Evolutionary conservation across 2,329 filamentous ascomycete species (phyloP), one percentile per base, ranked within the genome.

Genomic region (Paraphaeosphaeria minitans): DNA sequence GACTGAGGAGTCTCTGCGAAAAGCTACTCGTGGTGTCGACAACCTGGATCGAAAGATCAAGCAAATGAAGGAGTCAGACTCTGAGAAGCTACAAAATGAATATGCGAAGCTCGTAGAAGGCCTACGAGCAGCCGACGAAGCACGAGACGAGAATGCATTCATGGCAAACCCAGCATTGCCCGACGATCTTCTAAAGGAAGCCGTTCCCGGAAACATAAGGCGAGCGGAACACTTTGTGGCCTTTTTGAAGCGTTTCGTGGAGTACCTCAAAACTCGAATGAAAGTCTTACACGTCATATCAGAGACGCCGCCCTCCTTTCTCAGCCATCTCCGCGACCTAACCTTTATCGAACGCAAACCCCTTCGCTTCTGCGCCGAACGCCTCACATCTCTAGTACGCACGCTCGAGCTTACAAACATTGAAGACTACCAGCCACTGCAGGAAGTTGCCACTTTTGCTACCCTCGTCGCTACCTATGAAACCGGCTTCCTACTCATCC

Each of bases 291-390:
- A 97, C 73, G 94, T 97, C 64, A 97, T 98, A 64, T 97, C 95
- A 8, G 95, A 99, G 77, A 99, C 94, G 0, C 95, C 95, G 0
- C 90, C 91, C 2, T 97, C 94, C 0, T 99, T 99, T 75, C 83
- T 99, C 9, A 87, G 90, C 16, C 94, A 99, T 80, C 82, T 99
- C 7, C 96, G 92, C 73, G 95, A 99, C 66, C 88, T 97, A 57
- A 99, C 96, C 0, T 99, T 96, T 72, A 99, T 99, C 69, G 95
- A 99, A 75, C 92, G 92, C 75, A 99, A 99, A 69, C 95, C 95
- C 0, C 78, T 99, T 12, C 84, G 91, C 50, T 99, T 99, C 77
- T 99, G 96, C 72, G 93, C 95, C 0, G 96, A 99, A 78, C 88
- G 95, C 41, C 81, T 99, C 13, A 97, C 95, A 0, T 99, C 94